Base-by-base conservation (phyloP, 306 rosid genomes). In the Senna siamea region DNA sequence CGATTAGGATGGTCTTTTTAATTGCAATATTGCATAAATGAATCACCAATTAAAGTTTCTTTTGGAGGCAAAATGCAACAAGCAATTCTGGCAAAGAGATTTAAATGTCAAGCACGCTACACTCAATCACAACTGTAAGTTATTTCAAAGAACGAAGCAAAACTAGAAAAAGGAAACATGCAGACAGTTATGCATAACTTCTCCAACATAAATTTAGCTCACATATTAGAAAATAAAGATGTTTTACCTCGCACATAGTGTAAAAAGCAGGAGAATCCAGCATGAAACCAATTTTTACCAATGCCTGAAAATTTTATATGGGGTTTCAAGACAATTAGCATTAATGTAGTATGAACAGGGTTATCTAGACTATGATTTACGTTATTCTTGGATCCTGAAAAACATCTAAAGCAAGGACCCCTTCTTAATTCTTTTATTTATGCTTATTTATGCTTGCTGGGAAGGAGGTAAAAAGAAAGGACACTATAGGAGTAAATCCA, bases 221-320 rank as follows among this genome's bases (percentile, higher is more conserved):
- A 66, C 40, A 26, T 26, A 17, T 30, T 35, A 58, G 67, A 67
- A 37, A 58, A 43, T 14, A 14, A 59, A 73, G 53, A 61, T 50
- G 66, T 8, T 75, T 73, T 87, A 93, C 97, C 98, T 90, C 98
- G 0, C 98, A 93, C 56, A 78, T 96, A 66, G 96, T 78, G 84
- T 81, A 90, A 76, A 93, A 93, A 20, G 96, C 93, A 68, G 96
- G 98, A 79, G 98, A 86, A 84, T 93, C 98, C 85, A 93, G 82
- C 74, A 54, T 81, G 88, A 89, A 90, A 62, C 96, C 98, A 80
- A 90, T 79, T 84, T 93, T 93, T 51, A 72, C 79, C 87, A 90
- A 78, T 18, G 89, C 96, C 96, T 90, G 90, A 32, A 70, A 55
- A 48, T 62, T 80, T 37, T 5, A 51, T 70, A 58, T 44, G 79